Conservation (phyloP, 805 yeast species). For the Nakazawaea molendinolei region DNA sequence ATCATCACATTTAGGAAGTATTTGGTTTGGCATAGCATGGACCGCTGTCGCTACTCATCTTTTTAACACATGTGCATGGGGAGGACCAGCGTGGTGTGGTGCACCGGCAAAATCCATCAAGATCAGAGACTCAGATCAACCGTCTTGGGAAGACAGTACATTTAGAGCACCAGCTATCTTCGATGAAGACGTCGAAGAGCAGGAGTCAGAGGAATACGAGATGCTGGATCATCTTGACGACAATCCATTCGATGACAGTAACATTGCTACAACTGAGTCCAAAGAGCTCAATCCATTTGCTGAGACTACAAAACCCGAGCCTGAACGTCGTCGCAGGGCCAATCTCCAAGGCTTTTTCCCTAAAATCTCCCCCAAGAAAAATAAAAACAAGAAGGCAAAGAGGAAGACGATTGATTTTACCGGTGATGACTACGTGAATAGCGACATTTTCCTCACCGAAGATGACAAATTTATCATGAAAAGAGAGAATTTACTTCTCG, state of each 20-base stretch:
- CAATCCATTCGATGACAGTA: no score
- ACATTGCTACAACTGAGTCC: no score
- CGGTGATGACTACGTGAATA: constrained; percentile 7
- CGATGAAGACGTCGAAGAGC: no score
- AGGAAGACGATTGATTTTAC: no score
- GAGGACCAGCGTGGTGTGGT: constrained; percentile 48
- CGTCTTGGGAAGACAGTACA: neutral
- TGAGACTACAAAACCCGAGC: no score
- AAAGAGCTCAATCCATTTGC: no score
- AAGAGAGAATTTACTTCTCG: constrained; percentile 6
- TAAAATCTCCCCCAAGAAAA: neutral
- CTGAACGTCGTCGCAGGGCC: no score
- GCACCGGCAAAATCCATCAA: constrained; percentile 25
- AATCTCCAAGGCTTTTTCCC: neutral
- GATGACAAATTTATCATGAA: constrained; percentile 12
- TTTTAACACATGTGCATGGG: constrained; percentile 25
- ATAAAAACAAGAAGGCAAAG: neutral
- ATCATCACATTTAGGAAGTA: constrained; percentile 30
- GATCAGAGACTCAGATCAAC: neutral
- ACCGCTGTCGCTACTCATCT: constrained; percentile 19
- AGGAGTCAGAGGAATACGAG: no score
- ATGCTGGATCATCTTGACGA: no score
- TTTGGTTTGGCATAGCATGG: constrained; percentile 39
- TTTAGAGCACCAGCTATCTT: no score
- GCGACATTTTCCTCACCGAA: constrained; percentile 15